Evolutionary conservation across 2,329 filamentous ascomycete species (phyloP).

Genomic region (Ceratocystis ficicola): DNA sequence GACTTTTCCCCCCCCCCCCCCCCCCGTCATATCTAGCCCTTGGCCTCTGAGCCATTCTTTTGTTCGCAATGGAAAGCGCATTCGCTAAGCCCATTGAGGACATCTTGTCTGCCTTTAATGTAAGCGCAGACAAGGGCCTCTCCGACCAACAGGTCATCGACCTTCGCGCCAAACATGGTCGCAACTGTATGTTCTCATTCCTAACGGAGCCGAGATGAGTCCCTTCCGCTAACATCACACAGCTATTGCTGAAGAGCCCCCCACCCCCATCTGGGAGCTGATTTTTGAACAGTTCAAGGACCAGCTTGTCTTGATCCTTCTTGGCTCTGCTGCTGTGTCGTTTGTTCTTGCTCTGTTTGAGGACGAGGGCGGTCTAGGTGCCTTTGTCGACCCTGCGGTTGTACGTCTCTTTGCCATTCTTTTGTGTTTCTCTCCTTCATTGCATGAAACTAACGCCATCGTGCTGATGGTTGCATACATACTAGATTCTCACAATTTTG

Average conservation of each 20-base stretch:
- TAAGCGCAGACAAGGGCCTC: constrained; percentile 44
- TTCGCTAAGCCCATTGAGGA: constrained; percentile 46
- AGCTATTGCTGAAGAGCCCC: constrained; percentile 72
- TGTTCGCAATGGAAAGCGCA: constrained; percentile 47
- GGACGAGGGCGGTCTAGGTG: constrained; percentile 85
- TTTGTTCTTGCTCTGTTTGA: constrained; percentile 90
- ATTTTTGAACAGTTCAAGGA: constrained; percentile 99
- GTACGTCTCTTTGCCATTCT: constrained; percentile 43
- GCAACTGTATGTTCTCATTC: constrained; percentile 42
- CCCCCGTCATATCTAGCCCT: constrained; percentile 6
- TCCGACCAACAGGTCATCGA: constrained; percentile 46
- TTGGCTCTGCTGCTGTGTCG: constrained; percentile 84
- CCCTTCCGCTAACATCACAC: background rate
- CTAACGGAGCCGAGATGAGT: too few species aligned
- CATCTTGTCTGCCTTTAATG: constrained; percentile 47
- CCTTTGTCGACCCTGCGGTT: constrained; percentile 90
- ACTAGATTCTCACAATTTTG: constrained; percentile 85
- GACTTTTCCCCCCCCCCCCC: too few species aligned
- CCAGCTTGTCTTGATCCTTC: constrained; percentile 87
- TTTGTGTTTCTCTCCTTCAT: background rate
- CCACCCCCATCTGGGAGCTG: constrained; percentile 90
- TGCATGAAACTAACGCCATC: background rate
- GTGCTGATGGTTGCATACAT: background rate
- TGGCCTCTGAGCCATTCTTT: constrained; percentile 15
- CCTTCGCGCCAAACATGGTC: constrained; percentile 48